Base-by-base conservation (phyloP, 257 asterid species). In the Ophiorrhiza pumila region DNA sequence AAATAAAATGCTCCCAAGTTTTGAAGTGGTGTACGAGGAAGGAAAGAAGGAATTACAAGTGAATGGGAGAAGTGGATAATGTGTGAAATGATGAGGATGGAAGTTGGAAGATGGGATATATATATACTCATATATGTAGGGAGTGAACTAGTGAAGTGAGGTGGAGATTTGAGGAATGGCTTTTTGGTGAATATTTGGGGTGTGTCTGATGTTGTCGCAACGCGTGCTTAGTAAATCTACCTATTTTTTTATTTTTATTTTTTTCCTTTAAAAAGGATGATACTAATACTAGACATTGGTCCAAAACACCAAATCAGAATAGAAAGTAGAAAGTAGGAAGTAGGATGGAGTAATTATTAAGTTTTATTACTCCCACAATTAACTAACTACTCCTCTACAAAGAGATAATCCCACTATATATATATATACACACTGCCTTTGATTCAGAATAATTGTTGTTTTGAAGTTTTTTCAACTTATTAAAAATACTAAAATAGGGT, bases 171-270 rank as follows among this genome's bases (percentile, higher is more conserved):
- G 2, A 18, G 7, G 46, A 42, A n/a, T 55, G 41, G 67, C 74
- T 25, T 55, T 75, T 58, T 58, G 27, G 74, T 59, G 50, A 41
- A 58, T 65, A 11, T 13, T 43, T 29, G 29, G 70, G 61, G 27
- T 17, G 43, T 80, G 81, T 75, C 83, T 72, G 72, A 58, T 65
- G 79, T 77, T 79, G 87, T 85, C 86, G 83, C 77, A 74, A 86
- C 75, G 93, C 87, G 86, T 84, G 90, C 87, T 41, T 3, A 62
- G 61, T 43, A 65, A 68, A 74, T 65, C 53, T 68, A 39, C 61
- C 78, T 73, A 55, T 78, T 74, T 63, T 77, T 77, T 80, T 75
- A 85, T 76, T 76, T 37, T 37, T 57, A 77, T 73, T 55, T 78
- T 74, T 63, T 77, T 77, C 80, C 74, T 85, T 76, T 77, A 74